These are phyloP conservation scores for Pleoardoris graminearum DNA, from an alignment of 2,329 filamentous ascomycete genomes.

Conservation along the genomic window DNA sequence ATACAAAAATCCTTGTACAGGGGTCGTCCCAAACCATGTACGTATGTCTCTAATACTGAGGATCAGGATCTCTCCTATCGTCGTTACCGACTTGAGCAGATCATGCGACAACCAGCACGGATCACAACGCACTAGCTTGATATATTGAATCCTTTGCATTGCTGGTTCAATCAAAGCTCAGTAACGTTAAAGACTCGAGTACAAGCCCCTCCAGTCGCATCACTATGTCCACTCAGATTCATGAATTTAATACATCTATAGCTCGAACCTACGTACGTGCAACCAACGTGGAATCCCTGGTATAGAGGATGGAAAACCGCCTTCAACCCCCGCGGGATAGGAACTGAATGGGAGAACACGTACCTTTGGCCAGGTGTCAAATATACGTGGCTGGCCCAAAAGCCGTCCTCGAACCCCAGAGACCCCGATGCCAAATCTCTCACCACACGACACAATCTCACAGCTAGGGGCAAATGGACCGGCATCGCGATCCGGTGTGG, in stretches of 20 bases:
- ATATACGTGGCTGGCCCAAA: conserved; percentile 1
- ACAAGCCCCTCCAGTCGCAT: background rate
- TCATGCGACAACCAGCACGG: no score
- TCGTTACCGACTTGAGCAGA: background rate
- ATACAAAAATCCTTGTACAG: conserved; percentile 1
- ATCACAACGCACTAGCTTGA: no score
- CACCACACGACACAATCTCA: conserved; percentile 6
- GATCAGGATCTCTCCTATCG: no score
- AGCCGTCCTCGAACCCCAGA: background rate
- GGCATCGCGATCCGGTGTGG: conserved; percentile 2
- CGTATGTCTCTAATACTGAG: background rate
- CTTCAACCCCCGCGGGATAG: conserved; percentile 10
- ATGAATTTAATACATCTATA: background rate
- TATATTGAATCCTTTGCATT: no score
- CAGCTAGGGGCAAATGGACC: conserved; percentile 4
- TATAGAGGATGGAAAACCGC: conserved; percentile 4
- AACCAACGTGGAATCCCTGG: background rate
- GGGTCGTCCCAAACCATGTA: background rate
- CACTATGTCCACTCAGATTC: background rate
- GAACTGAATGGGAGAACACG: conserved; percentile 7
- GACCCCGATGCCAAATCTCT: background rate
- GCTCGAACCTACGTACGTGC: conserved; percentile 2
- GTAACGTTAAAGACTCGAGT: background rate
- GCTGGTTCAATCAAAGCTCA: background rate
- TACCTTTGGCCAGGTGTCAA: conserved; percentile 9